A percentile compares a stretch with the other conserved stretches of the same genome.
phyloP scores from a whole-genome alignment of 2,329 filamentous ascomycete species.

The Lecanicillium sp. region DNA sequence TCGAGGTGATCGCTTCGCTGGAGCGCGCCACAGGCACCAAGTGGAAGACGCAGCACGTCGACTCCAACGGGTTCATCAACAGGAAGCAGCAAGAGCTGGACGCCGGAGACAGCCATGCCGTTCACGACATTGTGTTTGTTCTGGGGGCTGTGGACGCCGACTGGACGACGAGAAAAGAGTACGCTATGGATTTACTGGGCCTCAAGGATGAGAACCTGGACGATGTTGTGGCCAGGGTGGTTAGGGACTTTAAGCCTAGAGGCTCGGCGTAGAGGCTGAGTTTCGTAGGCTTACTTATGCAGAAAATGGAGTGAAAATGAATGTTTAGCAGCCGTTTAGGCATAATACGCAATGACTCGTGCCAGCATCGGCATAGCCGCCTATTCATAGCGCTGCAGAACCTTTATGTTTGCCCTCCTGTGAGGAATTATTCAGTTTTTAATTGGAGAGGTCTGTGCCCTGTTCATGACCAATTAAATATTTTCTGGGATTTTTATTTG shows the following conservation, averaged over 20 bases:
- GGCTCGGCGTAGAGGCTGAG: constrained; percentile 4
- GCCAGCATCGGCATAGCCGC: too few relatives aligned
- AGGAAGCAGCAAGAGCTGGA: constrained; percentile 29
- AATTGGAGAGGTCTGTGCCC: too few relatives aligned
- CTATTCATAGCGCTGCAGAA: neutral
- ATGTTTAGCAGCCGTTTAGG: too few relatives aligned
- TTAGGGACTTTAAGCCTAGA: constrained; percentile 15
- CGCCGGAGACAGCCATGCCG: constrained; percentile 26
- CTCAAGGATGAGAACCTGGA: constrained; percentile 40
- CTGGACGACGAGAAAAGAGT: constrained; percentile 36
- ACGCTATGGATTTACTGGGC: constrained; percentile 39
- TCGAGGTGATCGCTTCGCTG: constrained; percentile 35
- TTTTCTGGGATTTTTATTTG: too few relatives aligned
- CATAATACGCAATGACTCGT: too few relatives aligned
- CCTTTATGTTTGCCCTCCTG: neutral
- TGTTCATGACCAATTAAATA: too few relatives aligned
- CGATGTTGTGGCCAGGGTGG: constrained; percentile 26
- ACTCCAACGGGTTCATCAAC: constrained; percentile 32
- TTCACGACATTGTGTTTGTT: constrained; percentile 42
- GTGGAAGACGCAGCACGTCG: constrained; percentile 22
- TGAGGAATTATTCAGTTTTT: too few relatives aligned
- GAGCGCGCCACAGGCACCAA: constrained; percentile 41
- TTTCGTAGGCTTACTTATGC: neutral
- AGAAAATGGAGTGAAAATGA: neutral
- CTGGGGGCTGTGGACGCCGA: constrained; percentile 39